A percentile compares a stretch with the other conserved stretches of the same genome.
Evolutionary conservation across 2,329 filamentous ascomycete species (phyloP).

Genomic region (Xylariaceae sp.): DNA sequence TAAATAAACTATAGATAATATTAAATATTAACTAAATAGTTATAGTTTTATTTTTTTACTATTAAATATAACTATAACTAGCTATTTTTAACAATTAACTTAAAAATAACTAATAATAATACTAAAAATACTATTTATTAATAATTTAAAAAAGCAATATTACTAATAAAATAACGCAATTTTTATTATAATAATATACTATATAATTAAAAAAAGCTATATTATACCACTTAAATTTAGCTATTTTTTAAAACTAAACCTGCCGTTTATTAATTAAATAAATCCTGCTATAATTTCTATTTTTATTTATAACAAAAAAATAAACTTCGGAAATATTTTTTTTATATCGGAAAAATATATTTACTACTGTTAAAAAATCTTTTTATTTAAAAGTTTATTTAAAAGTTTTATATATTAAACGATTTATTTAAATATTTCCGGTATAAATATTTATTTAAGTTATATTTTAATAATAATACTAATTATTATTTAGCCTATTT

Average conservation of each 20-base stretch:
- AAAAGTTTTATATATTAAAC: not conserved
- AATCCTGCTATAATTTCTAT: not conserved
- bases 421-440: not conserved
- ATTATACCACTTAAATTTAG: not conserved
- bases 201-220: not conserved
- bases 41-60: not conserved
- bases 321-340: not conserved
- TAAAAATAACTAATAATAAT: slow-evolving; percentile 1
- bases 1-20: slow-evolving; percentile 3
- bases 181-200: not conserved
- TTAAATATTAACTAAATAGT: slow-evolving; percentile 1
- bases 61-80: not conserved
- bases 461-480: not conserved
- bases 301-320: not conserved
- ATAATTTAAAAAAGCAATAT: not conserved
- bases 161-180: not conserved
- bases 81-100: not conserved
- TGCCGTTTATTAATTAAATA: not conserved
- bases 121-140: not conserved
- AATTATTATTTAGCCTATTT: not conserved
- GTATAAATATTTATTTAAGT: not conserved
- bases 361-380: not conserved
- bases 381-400: not conserved
- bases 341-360: not conserved
- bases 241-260: not conserved